Evolutionary conservation across 2,329 filamentous ascomycete species (phyloP).

Genomic region (Ophiostoma himal-ulmi): DNA sequence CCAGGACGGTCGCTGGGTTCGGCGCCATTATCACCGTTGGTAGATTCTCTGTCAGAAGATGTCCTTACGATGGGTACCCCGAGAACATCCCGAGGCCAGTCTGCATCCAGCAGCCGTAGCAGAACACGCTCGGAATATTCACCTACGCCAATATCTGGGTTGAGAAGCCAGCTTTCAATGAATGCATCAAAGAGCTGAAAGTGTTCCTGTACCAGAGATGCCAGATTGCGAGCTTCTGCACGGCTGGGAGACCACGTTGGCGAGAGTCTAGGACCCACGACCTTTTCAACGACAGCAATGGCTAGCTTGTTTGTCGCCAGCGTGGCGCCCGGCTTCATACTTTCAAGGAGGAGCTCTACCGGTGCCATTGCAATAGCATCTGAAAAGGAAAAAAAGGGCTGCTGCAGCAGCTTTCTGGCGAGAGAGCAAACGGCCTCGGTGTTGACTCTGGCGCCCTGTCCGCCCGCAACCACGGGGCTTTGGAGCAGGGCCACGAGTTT

Average conservation of each 20-base stretch:
- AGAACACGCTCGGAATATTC: conserved; percentile 48
- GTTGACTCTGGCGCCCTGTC: background rate
- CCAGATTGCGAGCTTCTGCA: background rate
- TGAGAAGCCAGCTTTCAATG: conserved; percentile 48
- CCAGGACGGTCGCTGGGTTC: background rate
- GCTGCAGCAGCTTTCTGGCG: conserved; percentile 48
- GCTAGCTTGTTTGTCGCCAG: conserved; percentile 54
- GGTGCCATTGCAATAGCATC: conserved; percentile 48
- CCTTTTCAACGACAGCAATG: conserved; percentile 52
- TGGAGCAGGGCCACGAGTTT: conserved; percentile 49
- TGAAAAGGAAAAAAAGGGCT: conserved; percentile 45
- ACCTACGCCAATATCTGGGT: conserved; percentile 50
- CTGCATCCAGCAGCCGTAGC: conserved; percentile 50
- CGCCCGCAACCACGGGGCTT: conserved; percentile 35
- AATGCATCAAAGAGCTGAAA: conserved; percentile 42
- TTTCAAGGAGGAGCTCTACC: conserved; percentile 45
- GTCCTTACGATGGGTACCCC: background rate
- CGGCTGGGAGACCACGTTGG: conserved; percentile 39
- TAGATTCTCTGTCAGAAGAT: background rate
- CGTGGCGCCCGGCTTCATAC: conserved; percentile 49
- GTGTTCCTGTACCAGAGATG: background rate
- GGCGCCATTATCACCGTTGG: no score
- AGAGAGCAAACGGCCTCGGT: conserved; percentile 44
- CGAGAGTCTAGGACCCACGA: conserved; percentile 45
- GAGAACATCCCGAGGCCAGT: conserved; percentile 38